phyloP scores from a whole-genome alignment of 2,329 filamentous ascomycete species.

The Stagonosporopsis vannaccii region DNA sequence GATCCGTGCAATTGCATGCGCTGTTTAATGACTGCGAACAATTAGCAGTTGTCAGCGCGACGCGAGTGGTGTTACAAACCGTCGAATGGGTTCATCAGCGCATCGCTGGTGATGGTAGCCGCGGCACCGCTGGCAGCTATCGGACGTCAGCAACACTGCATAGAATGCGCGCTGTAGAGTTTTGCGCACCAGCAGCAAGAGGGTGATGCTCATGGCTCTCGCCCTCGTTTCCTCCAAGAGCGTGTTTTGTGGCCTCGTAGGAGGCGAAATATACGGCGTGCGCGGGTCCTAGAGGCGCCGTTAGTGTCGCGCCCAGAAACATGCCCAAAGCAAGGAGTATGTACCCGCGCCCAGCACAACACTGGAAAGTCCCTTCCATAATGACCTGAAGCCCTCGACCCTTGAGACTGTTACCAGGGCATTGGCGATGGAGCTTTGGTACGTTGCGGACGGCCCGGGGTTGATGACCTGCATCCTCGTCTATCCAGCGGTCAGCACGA shows the following conservation, averaged over 20 bases:
- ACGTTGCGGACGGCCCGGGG: constrained; percentile 79
- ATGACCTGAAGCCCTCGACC: constrained; percentile 84
- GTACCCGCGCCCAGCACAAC: constrained; percentile 92
- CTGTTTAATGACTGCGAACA: constrained; percentile 87
- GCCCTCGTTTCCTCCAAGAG: constrained; percentile 89
- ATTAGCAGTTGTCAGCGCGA: constrained; percentile 25
- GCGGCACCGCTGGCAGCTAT: constrained; percentile 90
- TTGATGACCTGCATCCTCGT: constrained; percentile 98
- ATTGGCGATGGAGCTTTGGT: constrained; percentile 83
- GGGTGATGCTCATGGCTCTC: constrained; percentile 91
- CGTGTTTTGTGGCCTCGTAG: constrained; percentile 95
- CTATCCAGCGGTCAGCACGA: constrained; percentile 58
- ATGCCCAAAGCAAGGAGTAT: constrained; percentile 25
- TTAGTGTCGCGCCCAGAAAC: constrained; percentile 28
- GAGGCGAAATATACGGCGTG: constrained; percentile 99
- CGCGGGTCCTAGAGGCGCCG: constrained; percentile 74
- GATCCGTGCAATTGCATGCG: constrained; percentile 98
- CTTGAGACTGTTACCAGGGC: constrained; percentile 91
- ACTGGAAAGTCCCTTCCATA: constrained; percentile 97
- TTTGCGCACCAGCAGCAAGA: constrained; percentile 78
- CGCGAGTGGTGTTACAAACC: constrained; percentile 63
- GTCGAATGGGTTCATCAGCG: constrained; percentile 99
- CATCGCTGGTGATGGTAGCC: constrained; percentile 96
- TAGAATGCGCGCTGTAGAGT: background rate
- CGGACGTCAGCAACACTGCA: constrained; percentile 45